Base-by-base conservation (phyloP, 2,329 filamentous ascomycete species). In the Helotiales sp. region DNA sequence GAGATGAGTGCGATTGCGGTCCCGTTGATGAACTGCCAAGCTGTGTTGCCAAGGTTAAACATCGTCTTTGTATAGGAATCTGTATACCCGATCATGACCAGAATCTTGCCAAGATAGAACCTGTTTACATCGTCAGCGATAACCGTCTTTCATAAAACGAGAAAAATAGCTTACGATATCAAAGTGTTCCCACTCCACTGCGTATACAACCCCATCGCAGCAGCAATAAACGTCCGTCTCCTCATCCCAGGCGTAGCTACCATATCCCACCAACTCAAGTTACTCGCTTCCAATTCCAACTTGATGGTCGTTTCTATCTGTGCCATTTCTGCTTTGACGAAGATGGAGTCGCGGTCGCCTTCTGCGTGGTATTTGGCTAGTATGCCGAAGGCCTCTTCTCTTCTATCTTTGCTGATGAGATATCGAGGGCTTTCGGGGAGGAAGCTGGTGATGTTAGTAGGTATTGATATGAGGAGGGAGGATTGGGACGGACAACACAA, bases 251-350 rank as follows among this genome's bases (percentile, higher is more conserved):
- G 57, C 0, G 80, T 81, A 47, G 71, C 72, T 24, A 84, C 60
- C 68, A 84, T 73, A 60, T 83, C 80, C 58, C 71, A 60, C 82
- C 83, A 86, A 5, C 78, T 79, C 58, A 75, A 72, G 57, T 79
- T 80, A 2, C 81, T 78, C 46, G 77, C 71, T 59, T 86, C 80
- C 54, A 80, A 71, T 66, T 86, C 82, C 1, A 82, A 65, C 29
- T 77, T 75, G 64, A 86, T 80, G 0, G 83, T 82, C 4, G 78
- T 76, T 49, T 79, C 74, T 62, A 88, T 87, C 68, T 87, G 82
- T 1, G 77, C 78, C 66, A 86, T 81, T 65, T 88, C 85, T 5
- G 81, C 81, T 52, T 78, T 76, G 24, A 86, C 81, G 12, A 86
- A 77, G 12, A 77, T 71, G 1, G 80, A 83, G 29, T 76, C 69